Conservation (phyloP, 1,139 yeast genomes). For the Suhomyces bribrorum region DNA sequence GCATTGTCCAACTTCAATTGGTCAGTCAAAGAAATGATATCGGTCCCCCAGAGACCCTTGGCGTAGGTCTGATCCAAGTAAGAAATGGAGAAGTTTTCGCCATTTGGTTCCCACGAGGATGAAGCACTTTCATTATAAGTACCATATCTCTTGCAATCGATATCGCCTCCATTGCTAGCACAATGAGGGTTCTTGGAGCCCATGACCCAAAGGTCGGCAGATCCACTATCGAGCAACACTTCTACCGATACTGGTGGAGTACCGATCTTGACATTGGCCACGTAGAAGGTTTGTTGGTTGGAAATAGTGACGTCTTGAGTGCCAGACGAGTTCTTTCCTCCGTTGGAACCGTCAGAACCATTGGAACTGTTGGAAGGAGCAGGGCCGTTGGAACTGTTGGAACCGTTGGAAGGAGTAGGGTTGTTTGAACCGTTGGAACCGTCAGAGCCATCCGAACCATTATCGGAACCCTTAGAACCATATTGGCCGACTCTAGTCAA, state of each 20-base stretch:
- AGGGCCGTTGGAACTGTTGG: too few species aligned
- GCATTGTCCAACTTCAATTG: slow-evolving; percentile 38
- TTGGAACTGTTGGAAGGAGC: too few species aligned
- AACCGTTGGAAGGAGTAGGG: too few species aligned
- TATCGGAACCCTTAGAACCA: not conserved
- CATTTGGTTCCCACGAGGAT: slow-evolving; percentile 45
- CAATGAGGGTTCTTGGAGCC: slow-evolving; percentile 29
- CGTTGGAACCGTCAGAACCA: not conserved
- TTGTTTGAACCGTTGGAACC: too few species aligned
- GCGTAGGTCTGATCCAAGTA: slow-evolving; percentile 38
- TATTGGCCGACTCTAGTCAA: not conserved
- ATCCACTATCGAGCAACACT: slow-evolving; percentile 66
- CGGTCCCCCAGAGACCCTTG: slow-evolving; percentile 58
- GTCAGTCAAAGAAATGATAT: slow-evolving; percentile 29
- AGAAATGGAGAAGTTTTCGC: slow-evolving; percentile 35
- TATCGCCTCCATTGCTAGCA: slow-evolving; percentile 20
- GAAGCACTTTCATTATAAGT: slow-evolving; percentile 51
- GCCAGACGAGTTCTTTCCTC: too few species aligned
- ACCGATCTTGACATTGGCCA: slow-evolving; percentile 51
- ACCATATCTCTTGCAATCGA: slow-evolving; percentile 45
- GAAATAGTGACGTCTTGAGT: slow-evolving; percentile 8
- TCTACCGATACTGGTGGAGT: slow-evolving; percentile 52
- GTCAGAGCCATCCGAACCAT: too few species aligned
- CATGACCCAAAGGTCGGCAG: slow-evolving; percentile 66
- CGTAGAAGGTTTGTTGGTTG: slow-evolving; percentile 28